Conservation (phyloP, 2,329 filamentous ascomycete species). For the Sporothrix sp. region DNA sequence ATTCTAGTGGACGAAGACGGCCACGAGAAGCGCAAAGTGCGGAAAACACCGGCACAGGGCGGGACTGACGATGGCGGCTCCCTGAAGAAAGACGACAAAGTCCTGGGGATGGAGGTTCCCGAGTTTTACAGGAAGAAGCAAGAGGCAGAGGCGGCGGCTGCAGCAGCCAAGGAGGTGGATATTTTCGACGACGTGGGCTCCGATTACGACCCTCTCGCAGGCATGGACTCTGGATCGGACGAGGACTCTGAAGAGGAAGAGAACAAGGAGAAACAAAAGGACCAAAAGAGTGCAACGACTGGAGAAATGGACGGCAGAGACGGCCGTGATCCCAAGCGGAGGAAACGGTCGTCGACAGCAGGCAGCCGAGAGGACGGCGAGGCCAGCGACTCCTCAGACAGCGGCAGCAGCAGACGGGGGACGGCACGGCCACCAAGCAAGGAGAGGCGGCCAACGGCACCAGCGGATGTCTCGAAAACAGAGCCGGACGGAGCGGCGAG, state of each 20-base stretch:
- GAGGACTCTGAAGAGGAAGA: conserved; percentile 24
- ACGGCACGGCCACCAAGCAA: neutral
- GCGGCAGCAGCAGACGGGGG: neutral
- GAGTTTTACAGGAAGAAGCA: conserved; percentile 44
- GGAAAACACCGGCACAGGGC: conserved; percentile 32
- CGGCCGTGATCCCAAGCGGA: conserved; percentile 17
- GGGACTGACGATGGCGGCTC: conserved; percentile 28
- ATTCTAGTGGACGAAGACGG: conserved; percentile 58
- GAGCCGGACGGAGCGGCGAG: too few relatives aligned
- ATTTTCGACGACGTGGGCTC: conserved; percentile 58
- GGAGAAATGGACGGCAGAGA: conserved; percentile 14
- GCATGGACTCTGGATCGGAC: conserved; percentile 36
- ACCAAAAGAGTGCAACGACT: too few relatives aligned
- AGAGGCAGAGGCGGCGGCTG: conserved; percentile 33
- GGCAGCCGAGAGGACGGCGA: conserved; percentile 12
- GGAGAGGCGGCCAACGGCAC: neutral
- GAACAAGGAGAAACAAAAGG: conserved; percentile 12
- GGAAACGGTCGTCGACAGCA: neutral
- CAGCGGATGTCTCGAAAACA: too few relatives aligned
- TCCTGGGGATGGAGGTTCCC: conserved; percentile 57
- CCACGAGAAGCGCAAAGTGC: conserved; percentile 55
- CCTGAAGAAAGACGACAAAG: conserved; percentile 39
- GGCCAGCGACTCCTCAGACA: conserved; percentile 7
- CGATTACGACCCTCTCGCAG: conserved; percentile 59
- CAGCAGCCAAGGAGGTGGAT: conserved; percentile 45